These are phyloP conservation scores for Morella rubra DNA, from an alignment of 306 rosid species.

Conservation along the genomic window DNA sequence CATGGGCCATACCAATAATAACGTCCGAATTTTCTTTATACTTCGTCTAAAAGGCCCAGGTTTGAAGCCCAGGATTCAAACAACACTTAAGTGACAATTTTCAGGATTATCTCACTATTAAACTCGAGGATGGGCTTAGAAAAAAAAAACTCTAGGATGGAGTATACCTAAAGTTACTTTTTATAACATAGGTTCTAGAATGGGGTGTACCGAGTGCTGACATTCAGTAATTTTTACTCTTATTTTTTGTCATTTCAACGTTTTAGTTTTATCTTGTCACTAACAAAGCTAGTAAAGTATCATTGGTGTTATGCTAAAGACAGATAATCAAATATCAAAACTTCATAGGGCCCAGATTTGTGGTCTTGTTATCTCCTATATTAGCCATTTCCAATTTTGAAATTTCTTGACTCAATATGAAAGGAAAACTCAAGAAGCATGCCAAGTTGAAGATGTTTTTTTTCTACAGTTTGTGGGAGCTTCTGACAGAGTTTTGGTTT, in stretches of 20 bases:
- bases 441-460: not conserved
- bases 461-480: too few relatives aligned
- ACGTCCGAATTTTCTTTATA: not conserved
- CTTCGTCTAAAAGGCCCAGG: too few relatives aligned
- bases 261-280: not conserved
- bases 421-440: not conserved
- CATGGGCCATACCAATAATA: not conserved
- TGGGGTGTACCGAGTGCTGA: too few relatives aligned
- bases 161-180: too few relatives aligned
- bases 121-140: too few relatives aligned
- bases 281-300: not conserved
- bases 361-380: not conserved
- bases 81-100: too few relatives aligned
- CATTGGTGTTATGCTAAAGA: not conserved
- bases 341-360: not conserved
- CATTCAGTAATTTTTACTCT: not conserved
- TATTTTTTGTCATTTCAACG: not conserved
- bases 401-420: not conserved
- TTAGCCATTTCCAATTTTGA: not conserved
- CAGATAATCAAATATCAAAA: not conserved
- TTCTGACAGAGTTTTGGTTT: too few relatives aligned
- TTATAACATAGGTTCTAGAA: too few relatives aligned
- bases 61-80: too few relatives aligned
- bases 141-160: too few relatives aligned
- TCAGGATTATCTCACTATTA: too few relatives aligned